phyloP scores from a whole-genome alignment of 2,329 filamentous ascomycete genomes.

The Penicillium capsulatum region DNA sequence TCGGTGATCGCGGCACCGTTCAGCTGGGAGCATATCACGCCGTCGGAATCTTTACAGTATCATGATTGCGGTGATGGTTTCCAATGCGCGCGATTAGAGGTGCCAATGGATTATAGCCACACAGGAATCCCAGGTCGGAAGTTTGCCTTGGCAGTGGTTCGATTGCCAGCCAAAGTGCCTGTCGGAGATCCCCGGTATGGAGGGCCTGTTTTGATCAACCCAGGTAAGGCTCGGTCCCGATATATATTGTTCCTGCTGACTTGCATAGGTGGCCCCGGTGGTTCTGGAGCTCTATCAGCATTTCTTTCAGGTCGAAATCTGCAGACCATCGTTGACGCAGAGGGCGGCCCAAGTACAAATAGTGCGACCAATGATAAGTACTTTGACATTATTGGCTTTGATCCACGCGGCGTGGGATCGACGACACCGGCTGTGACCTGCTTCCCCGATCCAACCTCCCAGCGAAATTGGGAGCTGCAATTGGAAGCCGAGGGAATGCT shows the following conservation, averaged over 20 bases:
- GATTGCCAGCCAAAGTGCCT: slow-evolving; percentile 42
- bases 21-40: slow-evolving; percentile 23
- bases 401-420: slow-evolving; percentile 43
- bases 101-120: slow-evolving; percentile 48
- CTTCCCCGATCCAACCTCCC: slow-evolving; percentile 32
- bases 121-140: slow-evolving; percentile 30
- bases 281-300: slow-evolving; percentile 38
- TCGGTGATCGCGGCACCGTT: slow-evolving; percentile 3
- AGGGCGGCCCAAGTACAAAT: slow-evolving; percentile 16
- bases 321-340: slow-evolving; percentile 39
- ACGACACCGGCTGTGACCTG: slow-evolving; percentile 42
- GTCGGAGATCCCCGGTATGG: slow-evolving; percentile 44
- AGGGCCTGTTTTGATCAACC: slow-evolving; percentile 48
- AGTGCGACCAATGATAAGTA: slow-evolving; percentile 18
- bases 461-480: slow-evolving; percentile 34
- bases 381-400: slow-evolving; percentile 45
- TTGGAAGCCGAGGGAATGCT: slow-evolving; percentile 35
- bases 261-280: slow-evolving; percentile 41
- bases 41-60: slow-evolving; percentile 33
- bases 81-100: slow-evolving; percentile 48
- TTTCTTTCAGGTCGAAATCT: slow-evolving; percentile 32
- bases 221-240: slow-evolving; percentile 27
- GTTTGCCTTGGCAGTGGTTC: slow-evolving; percentile 46
- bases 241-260: slow-evolving; percentile 3
- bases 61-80: slow-evolving; percentile 44